A percentile compares a stretch with the other conserved stretches of the same genome.
Conservation (phyloP, 176 grass and related monocot genomes). For the Carex cristatella region DNA sequence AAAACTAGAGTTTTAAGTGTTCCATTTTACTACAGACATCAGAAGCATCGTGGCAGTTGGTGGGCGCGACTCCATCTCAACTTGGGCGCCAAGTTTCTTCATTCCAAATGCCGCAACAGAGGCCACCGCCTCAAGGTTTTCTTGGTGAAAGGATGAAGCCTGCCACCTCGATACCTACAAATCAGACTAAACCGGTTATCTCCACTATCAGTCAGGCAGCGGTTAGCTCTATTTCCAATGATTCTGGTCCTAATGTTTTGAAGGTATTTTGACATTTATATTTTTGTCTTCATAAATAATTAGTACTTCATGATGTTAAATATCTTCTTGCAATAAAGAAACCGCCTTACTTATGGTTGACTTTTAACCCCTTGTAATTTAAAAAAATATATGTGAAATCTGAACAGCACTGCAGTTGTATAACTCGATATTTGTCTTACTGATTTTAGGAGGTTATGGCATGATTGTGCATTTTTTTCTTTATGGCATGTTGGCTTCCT, state of each 20-base stretch:
- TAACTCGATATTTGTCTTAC: background rate
- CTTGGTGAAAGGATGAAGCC: constrained; percentile 52
- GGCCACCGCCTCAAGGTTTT: constrained; percentile 51
- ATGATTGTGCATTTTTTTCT: background rate
- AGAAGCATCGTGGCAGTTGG: constrained; percentile 81
- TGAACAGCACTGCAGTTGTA: background rate
- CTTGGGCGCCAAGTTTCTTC: constrained; percentile 60
- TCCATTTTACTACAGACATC: constrained; percentile 41
- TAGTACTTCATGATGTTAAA: background rate
- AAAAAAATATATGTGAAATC: background rate
- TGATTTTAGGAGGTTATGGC: background rate
- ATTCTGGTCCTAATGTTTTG: constrained; percentile 39
- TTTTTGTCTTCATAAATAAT: constrained; percentile 1
- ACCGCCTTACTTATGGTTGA: background rate
- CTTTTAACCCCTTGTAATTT: background rate
- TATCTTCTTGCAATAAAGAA: background rate
- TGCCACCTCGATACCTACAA: constrained; percentile 28
- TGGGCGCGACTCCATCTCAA: constrained; percentile 49
- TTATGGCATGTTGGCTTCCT: constrained; percentile 9
- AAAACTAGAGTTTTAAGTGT: constrained; percentile 21
- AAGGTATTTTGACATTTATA: constrained; percentile 46
- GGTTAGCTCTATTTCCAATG: constrained; percentile 38
- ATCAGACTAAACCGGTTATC: constrained; percentile 43
- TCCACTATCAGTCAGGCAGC: constrained; percentile 36
- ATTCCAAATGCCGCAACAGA: constrained; percentile 62